Conservation (phyloP, 2,329 filamentous ascomycete species). For the Polychaeton citri region DNA sequence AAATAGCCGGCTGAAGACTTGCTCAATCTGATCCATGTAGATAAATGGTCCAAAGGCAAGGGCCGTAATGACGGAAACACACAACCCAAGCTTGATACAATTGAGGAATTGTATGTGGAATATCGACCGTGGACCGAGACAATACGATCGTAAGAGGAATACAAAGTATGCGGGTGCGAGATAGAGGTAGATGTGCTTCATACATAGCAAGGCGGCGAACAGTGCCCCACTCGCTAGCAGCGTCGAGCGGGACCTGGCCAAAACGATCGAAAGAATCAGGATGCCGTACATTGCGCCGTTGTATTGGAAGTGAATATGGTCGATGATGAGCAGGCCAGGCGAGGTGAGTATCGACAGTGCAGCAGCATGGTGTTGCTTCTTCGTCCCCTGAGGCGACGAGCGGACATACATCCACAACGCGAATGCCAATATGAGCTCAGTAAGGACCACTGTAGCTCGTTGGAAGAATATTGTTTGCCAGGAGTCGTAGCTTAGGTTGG, state of each 20-base stretch:
- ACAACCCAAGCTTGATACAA: constrained; percentile 65
- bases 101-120: constrained; percentile 68
- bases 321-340: constrained; percentile 87
- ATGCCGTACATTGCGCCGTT: constrained; percentile 94
- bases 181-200: constrained; percentile 98
- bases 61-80: constrained; percentile 58
- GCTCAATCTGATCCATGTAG: constrained; percentile 66
- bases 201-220: constrained; percentile 75
- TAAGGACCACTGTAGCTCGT: constrained; percentile 70
- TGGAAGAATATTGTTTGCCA: constrained; percentile 95
- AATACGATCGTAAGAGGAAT: constrained; percentile 80
- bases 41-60: constrained; percentile 85
- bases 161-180: constrained; percentile 92
- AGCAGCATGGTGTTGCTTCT: constrained; percentile 67
- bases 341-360: constrained; percentile 84
- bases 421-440: constrained; percentile 72
- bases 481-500: constrained; percentile 73
- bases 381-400: constrained; percentile 51
- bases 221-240: constrained; percentile 61
- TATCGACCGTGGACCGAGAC: constrained; percentile 62
- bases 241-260: constrained; percentile 63
- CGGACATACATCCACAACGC: constrained; percentile 69
- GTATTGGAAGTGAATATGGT: constrained; percentile 98
- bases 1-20: constrained; percentile 74
- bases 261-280: constrained; percentile 70